Conservation (phyloP, 73 alveolate genomes). For the Durusdinium trenchii region DNA sequence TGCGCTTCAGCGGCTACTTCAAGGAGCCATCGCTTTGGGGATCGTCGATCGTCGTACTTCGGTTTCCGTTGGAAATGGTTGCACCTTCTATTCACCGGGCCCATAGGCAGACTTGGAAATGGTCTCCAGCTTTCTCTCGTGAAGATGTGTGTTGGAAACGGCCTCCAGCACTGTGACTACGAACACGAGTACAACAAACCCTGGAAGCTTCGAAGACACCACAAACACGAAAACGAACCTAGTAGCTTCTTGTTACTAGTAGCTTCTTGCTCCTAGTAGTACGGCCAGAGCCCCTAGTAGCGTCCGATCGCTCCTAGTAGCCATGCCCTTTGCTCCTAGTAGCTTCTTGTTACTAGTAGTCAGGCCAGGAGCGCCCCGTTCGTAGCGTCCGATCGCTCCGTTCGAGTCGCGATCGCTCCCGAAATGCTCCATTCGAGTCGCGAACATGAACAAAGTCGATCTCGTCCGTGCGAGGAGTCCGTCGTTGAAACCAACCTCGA, state of each 20-base stretch:
- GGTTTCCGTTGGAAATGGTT: background rate
- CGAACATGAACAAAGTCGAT: background rate
- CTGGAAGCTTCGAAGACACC: too few relatives aligned
- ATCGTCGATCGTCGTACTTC: background rate
- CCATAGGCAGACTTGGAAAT: background rate
- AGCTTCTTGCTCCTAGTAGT: too few relatives aligned
- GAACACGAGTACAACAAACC: background rate
- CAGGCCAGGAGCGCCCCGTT: background rate
- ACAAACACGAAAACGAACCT: too few relatives aligned
- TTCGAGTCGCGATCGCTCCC: background rate
- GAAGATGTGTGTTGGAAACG: background rate
- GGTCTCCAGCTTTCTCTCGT: too few relatives aligned
- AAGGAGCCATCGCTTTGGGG: constrained; percentile 24
- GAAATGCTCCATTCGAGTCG: background rate
- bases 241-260: too few relatives aligned
- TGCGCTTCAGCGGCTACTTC: constrained; percentile 96
- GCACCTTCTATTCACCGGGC: background rate
- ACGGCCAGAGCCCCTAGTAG: too few relatives aligned
- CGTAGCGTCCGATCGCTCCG: too few relatives aligned
- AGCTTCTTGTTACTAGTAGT: background rate
- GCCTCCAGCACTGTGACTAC: background rate
- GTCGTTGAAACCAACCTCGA: constrained; percentile 91
- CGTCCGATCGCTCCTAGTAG: too few relatives aligned
- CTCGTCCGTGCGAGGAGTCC: background rate
- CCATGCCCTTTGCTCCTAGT: too few relatives aligned